These are phyloP conservation scores for Schizophyllum amplum DNA, from an alignment of 1,284 basidiomycete species.

Conservation along the genomic window DNA sequence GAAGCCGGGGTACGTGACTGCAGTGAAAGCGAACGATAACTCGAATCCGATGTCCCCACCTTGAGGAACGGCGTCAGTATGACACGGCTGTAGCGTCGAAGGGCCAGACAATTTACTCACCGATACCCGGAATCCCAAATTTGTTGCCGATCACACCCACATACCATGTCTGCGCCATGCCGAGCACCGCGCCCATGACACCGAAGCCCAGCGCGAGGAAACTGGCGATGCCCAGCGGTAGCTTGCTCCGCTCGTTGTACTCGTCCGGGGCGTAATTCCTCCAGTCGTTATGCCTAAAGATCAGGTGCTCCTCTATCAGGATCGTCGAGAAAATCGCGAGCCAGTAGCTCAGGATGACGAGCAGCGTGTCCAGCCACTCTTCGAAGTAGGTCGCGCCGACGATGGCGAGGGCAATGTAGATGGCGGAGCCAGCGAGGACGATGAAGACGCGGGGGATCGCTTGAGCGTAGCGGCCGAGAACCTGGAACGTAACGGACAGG, in stretches of 20 bases:
- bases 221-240: conserved; percentile 12
- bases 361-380: conserved; percentile 11
- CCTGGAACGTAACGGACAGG: conserved; percentile 33
- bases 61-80: conserved; percentile 9
- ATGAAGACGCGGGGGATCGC: conserved; percentile 54
- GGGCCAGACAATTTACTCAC: neutral
- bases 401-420: conserved; percentile 18
- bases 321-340: conserved; percentile 44
- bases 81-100: conserved; percentile 8
- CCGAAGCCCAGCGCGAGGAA: conserved; percentile 10
- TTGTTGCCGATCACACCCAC: neutral
- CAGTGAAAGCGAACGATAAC: conserved; percentile 8
- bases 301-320: conserved; percentile 46
- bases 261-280: conserved; percentile 25
- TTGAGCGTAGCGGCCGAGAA: conserved; percentile 44
- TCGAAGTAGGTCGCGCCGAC: conserved; percentile 13
- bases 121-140: neutral
- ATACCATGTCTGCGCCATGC: conserved; percentile 14
- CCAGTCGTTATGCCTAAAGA: conserved; percentile 35
- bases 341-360: conserved; percentile 52
- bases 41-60: conserved; percentile 14
- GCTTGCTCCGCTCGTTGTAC: conserved; percentile 10
- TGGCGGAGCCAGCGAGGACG: conserved; percentile 43
- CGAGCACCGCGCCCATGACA: conserved; percentile 13
- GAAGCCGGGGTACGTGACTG: neutral